Evolutionary conservation across 257 asterid genomes (phyloP), one percentile per base, ranked within the genome.

Genomic region (Solanum paucissectum): DNA sequence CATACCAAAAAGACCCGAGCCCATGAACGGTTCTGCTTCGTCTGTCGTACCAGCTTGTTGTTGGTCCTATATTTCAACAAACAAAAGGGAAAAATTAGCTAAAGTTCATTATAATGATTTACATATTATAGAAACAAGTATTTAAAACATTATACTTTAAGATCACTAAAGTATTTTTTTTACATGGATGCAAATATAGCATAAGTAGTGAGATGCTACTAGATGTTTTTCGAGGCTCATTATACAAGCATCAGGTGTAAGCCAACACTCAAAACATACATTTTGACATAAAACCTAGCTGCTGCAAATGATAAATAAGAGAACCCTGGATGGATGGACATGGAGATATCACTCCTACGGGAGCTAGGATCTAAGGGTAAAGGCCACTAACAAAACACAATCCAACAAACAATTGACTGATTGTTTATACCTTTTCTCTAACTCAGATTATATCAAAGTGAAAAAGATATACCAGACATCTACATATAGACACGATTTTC

Each of bases 21-120:
- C 99, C 99, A 94, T 94, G 69, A 97, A 94, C 64, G 99, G 98
- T 92, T 97, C 99, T 3, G 95, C 97, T 89, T 95, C 98, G 90
- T 96, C 99, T 6, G 93, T 75, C 77, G 46, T 94, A 74, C 95
- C 94, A 74, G 90, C 95, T 92, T 92, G 97, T 87, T 93, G 97
- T 75, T 91, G 95, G 29, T 95, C 98, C 98, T 97, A 89, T 89
- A 82, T 32, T 44, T 2, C 68, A 83, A 29, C 66, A 79, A 13
- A 79, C 85, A 81, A 27, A 25, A 52, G 49, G 38, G 2, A 42
- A 52, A 42, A 82, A 33, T 10, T 42, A 7, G 49, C 27, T 73
- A 37, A 69, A 64, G 21, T 32, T 62, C 52, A 36, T 1, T n/a
- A n/a, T 66, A 16, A 49, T 49, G 60, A 49, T 49, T 49, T 49